phyloP scores from a whole-genome alignment of 495 filamentous ascomycete genomes.

The Extremus antarcticus region DNA sequence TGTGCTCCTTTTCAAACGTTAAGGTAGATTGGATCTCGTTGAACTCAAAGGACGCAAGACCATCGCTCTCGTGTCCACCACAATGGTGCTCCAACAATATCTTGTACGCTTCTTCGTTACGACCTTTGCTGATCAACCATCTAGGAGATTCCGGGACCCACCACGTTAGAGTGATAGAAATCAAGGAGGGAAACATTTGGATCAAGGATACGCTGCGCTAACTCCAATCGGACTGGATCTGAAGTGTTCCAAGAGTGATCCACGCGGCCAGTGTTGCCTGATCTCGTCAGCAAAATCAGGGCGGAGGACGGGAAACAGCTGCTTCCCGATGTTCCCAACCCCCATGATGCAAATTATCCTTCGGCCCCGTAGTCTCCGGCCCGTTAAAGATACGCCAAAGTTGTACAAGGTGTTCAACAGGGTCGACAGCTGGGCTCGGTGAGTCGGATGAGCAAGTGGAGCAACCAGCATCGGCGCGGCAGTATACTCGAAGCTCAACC shows the following conservation, averaged over 20 bases:
- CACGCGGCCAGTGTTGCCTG: slow-evolving; percentile 34
- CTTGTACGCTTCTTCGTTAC: slow-evolving; percentile 9
- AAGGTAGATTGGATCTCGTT: slow-evolving; percentile 23
- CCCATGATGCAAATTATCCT: slow-evolving; percentile 84
- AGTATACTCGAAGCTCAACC: slow-evolving; percentile 7
- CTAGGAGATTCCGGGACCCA: slow-evolving; percentile 11
- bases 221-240: slow-evolving; percentile 39
- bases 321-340: slow-evolving; percentile 89
- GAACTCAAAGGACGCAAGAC: slow-evolving; percentile 24
- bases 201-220: slow-evolving; percentile 45
- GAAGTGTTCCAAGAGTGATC: slow-evolving; percentile 40
- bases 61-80: slow-evolving; percentile 33
- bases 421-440: slow-evolving; percentile 6
- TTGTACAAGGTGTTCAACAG: slow-evolving; percentile 9
- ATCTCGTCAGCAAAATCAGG: too few relatives aligned
- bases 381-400: slow-evolving; percentile 60
- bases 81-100: slow-evolving; percentile 34
- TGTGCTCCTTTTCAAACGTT: slow-evolving; percentile 20
- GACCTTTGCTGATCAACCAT: slow-evolving; percentile 6
- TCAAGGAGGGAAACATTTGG: slow-evolving; percentile 41
- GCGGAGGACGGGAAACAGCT: too few relatives aligned
- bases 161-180: slow-evolving; percentile 10
- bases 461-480: slow-evolving; percentile 11
- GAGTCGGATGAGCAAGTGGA: slow-evolving; percentile 2
- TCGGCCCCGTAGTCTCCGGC: slow-evolving; percentile 94